Evolutionary conservation across 2,329 filamentous ascomycete genomes (phyloP).

Genomic region (Aureobasidium namibiae): DNA sequence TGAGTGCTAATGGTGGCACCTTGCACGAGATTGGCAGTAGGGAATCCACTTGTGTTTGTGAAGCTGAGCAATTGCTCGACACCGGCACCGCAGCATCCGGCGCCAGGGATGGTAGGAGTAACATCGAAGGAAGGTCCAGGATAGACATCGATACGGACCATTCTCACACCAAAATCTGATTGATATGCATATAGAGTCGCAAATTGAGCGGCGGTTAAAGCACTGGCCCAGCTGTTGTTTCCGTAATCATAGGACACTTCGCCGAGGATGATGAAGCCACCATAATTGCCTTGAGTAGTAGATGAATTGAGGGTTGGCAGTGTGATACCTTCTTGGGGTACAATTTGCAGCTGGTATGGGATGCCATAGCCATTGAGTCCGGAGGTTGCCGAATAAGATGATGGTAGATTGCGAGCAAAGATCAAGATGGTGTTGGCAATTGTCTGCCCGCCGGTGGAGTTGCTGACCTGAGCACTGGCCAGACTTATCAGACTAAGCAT

Average conservation of each 20-base stretch:
- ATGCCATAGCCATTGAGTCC: constrained; percentile 55
- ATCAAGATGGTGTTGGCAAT: constrained; percentile 43
- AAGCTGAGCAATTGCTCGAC: constrained; percentile 47
- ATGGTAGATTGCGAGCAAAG: constrained; percentile 44
- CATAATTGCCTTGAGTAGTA: constrained; percentile 46
- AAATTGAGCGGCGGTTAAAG: constrained; percentile 50
- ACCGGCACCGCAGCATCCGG: constrained; percentile 40
- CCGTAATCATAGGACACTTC: constrained; percentile 50
- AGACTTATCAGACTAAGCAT: neutral
- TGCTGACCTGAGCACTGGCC: neutral
- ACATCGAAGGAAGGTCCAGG: constrained; percentile 41
- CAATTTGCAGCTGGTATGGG: constrained; percentile 46
- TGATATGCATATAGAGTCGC: constrained; percentile 50
- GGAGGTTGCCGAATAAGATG: constrained; percentile 41
- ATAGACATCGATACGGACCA: constrained; percentile 53
- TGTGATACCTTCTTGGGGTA: constrained; percentile 42
- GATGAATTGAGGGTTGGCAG: constrained; percentile 47
- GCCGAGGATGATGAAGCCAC: constrained; percentile 48
- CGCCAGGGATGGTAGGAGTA: constrained; percentile 26
- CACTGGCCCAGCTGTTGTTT: constrained; percentile 39
- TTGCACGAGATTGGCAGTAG: constrained; percentile 43
- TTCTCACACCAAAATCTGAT: constrained; percentile 48
- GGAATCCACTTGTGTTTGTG: constrained; percentile 46
- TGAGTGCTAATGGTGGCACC: constrained; percentile 39
- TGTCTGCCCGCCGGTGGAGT: constrained; percentile 13